Base-by-base conservation (phyloP, 2,329 filamentous ascomycete genomes). In the Sporothrix dimorphospora region DNA sequence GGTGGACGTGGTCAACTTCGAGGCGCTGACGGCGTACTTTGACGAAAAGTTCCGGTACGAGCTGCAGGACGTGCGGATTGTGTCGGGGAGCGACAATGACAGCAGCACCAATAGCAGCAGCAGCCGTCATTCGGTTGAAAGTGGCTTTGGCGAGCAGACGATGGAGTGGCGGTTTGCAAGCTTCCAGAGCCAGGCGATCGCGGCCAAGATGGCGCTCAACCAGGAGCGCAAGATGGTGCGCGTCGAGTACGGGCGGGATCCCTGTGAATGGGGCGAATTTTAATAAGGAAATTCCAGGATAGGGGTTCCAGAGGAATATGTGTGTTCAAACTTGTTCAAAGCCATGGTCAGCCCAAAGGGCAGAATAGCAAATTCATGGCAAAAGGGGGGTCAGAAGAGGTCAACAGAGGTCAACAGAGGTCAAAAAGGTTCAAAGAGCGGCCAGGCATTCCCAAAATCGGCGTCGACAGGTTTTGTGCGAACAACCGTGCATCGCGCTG, bases 181-280 rank as follows among this genome's bases (percentile, higher is more conserved):
- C 34, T 75, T 75, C 70, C 74, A 75, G 73, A 75, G 74, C 49
- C 74, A 75, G 70, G 74, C 74, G 19, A 75, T 75, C 69, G 74
- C 74, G 16, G 74, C 74, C 71, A 75, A 75, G 63, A 75, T 75
- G 74, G 74, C 74, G 49, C 71, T 75, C 38, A 75, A 75, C 70
- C 74, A 75, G 69, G 72, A 75, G 53, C 63, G 55, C 47, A 70
- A 57, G 53, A 67, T 71, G 51, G 70, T 75, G 21, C 55, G 55
- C 1, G 74, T 75, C 42, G 71, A 72, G 34, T 74, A 75, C 24
- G 72, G 74, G 12, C 66, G 51, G 42, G 74, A 75, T 51, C 74
- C 74, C n/a, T 75, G 72, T 21, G 74, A 75, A 57, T 72, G 49
- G 49, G 72, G 47, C 21, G 40, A 55, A 45, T 63, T 19, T 19